Conservation (phyloP, 148 eudicot species). For the Fagopyrum tataricum region DNA sequence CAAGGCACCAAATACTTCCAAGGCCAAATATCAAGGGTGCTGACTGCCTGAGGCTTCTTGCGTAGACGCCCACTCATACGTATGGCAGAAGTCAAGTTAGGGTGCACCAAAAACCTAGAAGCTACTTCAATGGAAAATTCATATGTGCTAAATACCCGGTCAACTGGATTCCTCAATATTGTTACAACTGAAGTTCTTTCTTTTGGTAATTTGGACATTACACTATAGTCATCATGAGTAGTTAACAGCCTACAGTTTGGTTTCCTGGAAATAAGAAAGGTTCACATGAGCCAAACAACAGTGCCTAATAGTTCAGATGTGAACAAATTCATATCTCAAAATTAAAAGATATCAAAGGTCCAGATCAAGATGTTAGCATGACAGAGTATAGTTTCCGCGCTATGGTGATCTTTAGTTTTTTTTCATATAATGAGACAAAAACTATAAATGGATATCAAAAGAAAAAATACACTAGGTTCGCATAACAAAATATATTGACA, state of each 20-base stretch:
- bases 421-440: background rate
- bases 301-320: background rate
- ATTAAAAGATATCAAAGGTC: background rate
- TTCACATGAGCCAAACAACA: conserved; percentile 1
- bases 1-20: conserved; percentile 99
- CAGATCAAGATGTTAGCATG: background rate
- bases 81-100: conserved; percentile 69
- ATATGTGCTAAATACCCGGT: conserved; percentile 89
- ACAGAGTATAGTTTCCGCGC: background rate
- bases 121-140: conserved; percentile 93
- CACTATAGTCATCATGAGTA: conserved; percentile 94
- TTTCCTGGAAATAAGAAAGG: conserved; percentile 41
- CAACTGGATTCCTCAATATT: conserved; percentile 81
- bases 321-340: background rate
- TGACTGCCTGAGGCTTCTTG: conserved; percentile 41
- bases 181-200: conserved; percentile 91
- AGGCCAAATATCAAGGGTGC: conserved; percentile 94
- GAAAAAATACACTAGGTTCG: background rate
- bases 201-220: conserved; percentile 73
- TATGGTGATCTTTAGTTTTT: background rate
- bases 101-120: conserved; percentile 86
- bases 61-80: conserved; percentile 48
- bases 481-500: background rate
- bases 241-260: conserved; percentile 66
- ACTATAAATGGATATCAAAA: background rate